A percentile compares a stretch with the other conserved stretches of the same genome.
Conservation (phyloP, 2,329 filamentous ascomycete species). For the Trichophyton verrucosum region DNA sequence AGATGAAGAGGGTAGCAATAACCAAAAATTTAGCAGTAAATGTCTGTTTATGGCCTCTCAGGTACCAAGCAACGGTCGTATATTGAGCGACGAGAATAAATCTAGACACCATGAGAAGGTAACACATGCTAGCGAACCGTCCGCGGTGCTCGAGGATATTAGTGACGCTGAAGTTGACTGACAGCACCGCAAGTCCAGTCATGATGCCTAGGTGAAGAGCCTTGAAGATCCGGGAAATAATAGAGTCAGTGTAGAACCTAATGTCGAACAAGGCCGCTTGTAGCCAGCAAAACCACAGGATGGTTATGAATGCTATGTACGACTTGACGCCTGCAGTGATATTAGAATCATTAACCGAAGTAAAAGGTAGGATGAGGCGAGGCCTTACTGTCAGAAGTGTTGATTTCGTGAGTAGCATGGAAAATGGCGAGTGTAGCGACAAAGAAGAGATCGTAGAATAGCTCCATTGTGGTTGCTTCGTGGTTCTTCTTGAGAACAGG, state of each 20-base stretch:
- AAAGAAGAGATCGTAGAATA: conserved; percentile 50
- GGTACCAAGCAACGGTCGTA: conserved; percentile 24
- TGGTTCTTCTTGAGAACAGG: conserved; percentile 2
- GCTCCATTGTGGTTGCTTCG: conserved; percentile 33
- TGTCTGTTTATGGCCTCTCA: conserved; percentile 16
- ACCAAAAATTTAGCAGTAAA: conserved; percentile 14
- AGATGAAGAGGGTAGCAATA: neutral
- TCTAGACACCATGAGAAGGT: conserved; percentile 41
- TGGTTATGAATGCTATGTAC: conserved; percentile 43
- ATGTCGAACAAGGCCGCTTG: conserved; percentile 53
- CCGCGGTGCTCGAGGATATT: conserved; percentile 13
- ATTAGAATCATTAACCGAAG: neutral
- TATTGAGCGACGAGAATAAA: conserved; percentile 44
- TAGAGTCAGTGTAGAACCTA: conserved; percentile 51
- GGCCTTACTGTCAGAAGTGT: conserved; percentile 24
- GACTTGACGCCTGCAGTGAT: conserved; percentile 27
- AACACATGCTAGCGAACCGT: conserved; percentile 26
- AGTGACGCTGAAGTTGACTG: conserved; percentile 27
- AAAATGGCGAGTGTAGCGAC: conserved; percentile 55
- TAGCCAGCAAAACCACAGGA: conserved; percentile 59
- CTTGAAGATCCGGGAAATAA: conserved; percentile 50
- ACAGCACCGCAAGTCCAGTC: conserved; percentile 52
- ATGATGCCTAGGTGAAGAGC: conserved; percentile 51
- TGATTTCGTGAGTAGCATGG: conserved; percentile 44
- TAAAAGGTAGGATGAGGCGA: neutral